Base-by-base conservation (phyloP, 768 basidiomycete species). In the Suillus americanus region DNA sequence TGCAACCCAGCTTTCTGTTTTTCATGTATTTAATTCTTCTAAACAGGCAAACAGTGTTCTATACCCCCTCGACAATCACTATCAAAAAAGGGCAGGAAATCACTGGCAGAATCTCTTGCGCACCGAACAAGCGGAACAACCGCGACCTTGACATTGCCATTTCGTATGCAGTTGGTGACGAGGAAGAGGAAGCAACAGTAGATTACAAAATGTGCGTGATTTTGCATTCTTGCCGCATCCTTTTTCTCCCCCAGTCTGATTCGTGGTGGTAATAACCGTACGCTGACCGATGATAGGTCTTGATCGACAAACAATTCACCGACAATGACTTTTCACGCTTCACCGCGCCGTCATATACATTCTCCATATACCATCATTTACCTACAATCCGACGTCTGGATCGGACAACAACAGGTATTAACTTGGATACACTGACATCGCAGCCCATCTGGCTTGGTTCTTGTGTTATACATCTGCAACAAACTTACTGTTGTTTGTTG, bases 131-230 rank as follows among this genome's bases (percentile, higher is more conserved):
- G 54, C 87, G 91, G 69, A 99, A 99, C 80, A 92, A 92, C 75
- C 90, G 97, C 54, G 97, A 99, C 73, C 83, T 99, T 53, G 97
- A 99, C 75, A 99, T 99, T 75, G 77, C 77, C 28, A 85, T 99
- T 70, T 79, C 85, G 62, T 97, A 95, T 80, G 80, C 86, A 71
- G 73, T 83, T 25, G 69, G 66, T 33, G 73, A 66, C 56, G 75
- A 70, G 33, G 60, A 67, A 54, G 65, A 67, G 57, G 62, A 68
- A 48, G 74, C 70, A 62, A 77, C 70, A 38, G 80, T 92, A 68
- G 80, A 89, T 6, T 95, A 93, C 77, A 94, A 92, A 81, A 95
- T 95, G 92, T 95, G 83, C 86, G 92, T 89, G 67, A 64, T 73
- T 67, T 71, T 72, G 68, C 72, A 76, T 76, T 71, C 67, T 68